Base-by-base conservation (phyloP, 306 rosid species). In the Quillaja saponaria region DNA sequence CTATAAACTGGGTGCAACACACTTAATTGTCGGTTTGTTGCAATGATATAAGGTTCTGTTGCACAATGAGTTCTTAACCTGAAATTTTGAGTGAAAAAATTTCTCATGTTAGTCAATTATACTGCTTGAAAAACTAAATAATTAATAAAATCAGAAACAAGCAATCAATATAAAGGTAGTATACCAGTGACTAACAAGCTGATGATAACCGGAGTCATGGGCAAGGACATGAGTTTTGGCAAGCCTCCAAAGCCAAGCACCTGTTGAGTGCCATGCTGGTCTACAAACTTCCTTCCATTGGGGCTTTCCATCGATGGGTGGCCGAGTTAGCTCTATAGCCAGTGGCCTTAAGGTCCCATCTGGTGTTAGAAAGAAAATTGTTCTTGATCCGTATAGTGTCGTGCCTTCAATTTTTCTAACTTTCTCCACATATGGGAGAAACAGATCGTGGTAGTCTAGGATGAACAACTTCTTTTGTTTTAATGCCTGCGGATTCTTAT, bases 221-320 rank as follows among this genome's bases (percentile, higher is more conserved):
- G 97, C 88, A 55, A 86, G 83, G 58, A 88, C 83, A 61, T 91
- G 97, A 58, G 89, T 68, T 71, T 88, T 88, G 58, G 97, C 97
- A 10, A 91, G 50, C 67, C 95, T 82, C 97, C 97, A 91, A 9
- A 91, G 90, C 97, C 96, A 91, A 41, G 81, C 68, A 3, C 52
- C 69, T 8, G 96, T 88, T 13, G 96, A 72, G 58, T 88, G 74
- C 86, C 86, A 88, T 6, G 54, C 0, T 3, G 95, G 95, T 2
- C 46, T 55, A 50, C 51, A 82, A 6, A 79, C 95, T 35, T 84
- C 39, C 51, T 76, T 85, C 96, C 97, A 91, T 8, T 68, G 84
- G 0, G 90, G 88, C 58, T 84, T 88, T 37, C 63, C 92, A 1
- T 74, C 76, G 1, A 86, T 75, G 0, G 85, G 88, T 13, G 97